phyloP scores from a whole-genome alignment of 2,329 filamentous ascomycete genomes.

The Microcyclosporella mali region DNA sequence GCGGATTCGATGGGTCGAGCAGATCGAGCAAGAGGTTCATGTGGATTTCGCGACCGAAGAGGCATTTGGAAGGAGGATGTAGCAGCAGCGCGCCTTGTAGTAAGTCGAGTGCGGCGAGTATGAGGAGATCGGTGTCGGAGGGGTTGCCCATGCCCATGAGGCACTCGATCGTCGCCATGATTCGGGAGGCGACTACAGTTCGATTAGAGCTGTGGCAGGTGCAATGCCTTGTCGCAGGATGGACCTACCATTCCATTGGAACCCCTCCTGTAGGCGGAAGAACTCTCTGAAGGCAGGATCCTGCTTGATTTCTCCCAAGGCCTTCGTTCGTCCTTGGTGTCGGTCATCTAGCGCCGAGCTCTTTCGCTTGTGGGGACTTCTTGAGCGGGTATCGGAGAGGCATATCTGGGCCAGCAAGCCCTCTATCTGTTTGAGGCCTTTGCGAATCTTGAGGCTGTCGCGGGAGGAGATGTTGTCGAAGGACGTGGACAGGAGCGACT shows the following conservation, averaged over 20 bases:
- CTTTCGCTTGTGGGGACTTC: slow-evolving; percentile 36
- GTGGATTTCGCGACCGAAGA: slow-evolving; percentile 83
- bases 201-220: background rate
- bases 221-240: background rate
- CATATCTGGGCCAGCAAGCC: slow-evolving; percentile 92
- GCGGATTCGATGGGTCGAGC: slow-evolving; percentile 82
- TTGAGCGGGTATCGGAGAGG: slow-evolving; percentile 51
- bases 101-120: slow-evolving; percentile 79
- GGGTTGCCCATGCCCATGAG: slow-evolving; percentile 76
- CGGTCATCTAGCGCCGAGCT: slow-evolving; percentile 28
- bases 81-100: slow-evolving; percentile 83
- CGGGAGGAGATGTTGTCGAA: slow-evolving; percentile 96
- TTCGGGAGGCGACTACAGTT: slow-evolving; percentile 63
- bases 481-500: slow-evolving; percentile 81
- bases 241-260: slow-evolving; percentile 79
- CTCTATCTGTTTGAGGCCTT: slow-evolving; percentile 89
- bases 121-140: slow-evolving; percentile 79
- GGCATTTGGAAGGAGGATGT: slow-evolving; percentile 78
- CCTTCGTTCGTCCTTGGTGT: slow-evolving; percentile 42
- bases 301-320: slow-evolving; percentile 62
- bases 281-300: slow-evolving; percentile 93
- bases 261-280: slow-evolving; percentile 92
- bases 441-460: slow-evolving; percentile 82
- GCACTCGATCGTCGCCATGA: slow-evolving; percentile 79
- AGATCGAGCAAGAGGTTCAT: slow-evolving; percentile 98